phyloP scores from a whole-genome alignment of 768 basidiomycete genomes.

The Pleurotus tuoliensis region DNA sequence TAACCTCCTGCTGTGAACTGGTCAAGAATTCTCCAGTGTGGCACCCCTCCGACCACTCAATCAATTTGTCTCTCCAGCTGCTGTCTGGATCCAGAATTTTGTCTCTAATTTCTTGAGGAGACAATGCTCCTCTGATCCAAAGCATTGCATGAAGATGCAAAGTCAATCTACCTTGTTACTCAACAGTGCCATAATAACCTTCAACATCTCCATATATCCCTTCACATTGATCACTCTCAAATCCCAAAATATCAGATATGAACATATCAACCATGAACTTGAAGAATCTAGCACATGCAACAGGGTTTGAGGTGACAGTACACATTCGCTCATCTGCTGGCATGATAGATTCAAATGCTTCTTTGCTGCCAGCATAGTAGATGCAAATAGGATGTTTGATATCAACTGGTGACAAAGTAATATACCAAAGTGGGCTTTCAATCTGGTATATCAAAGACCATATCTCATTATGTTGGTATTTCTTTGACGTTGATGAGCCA shows the following conservation, averaged over 20 bases:
- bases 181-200: conserved; percentile 28
- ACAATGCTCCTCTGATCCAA: conserved; percentile 23
- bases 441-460: conserved; percentile 15
- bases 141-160: conserved; percentile 27
- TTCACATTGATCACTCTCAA: not conserved
- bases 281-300: conserved; percentile 29
- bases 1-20: not conserved
- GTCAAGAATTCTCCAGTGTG: conserved; percentile 12
- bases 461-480: not conserved
- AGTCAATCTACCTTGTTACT: conserved; percentile 26
- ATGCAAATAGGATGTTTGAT: conserved; percentile 12
- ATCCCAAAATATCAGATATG: conserved; percentile 20
- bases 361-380: conserved; percentile 17
- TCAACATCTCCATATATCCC: conserved; percentile 19
- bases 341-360: conserved; percentile 6
- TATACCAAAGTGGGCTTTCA: conserved; percentile 17
- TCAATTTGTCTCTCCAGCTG: conserved; percentile 12
- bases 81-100: conserved; percentile 15
- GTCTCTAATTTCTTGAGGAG: conserved; percentile 29
- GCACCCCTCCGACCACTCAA: not conserved
- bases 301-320: conserved; percentile 22
- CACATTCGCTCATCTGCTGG: conserved; percentile 11
- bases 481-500: conserved; percentile 16
- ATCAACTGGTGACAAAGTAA: not conserved
- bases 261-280: conserved; percentile 23